Conservation (phyloP, 148 eudicot species). For the Rhododendron henanense region DNA sequence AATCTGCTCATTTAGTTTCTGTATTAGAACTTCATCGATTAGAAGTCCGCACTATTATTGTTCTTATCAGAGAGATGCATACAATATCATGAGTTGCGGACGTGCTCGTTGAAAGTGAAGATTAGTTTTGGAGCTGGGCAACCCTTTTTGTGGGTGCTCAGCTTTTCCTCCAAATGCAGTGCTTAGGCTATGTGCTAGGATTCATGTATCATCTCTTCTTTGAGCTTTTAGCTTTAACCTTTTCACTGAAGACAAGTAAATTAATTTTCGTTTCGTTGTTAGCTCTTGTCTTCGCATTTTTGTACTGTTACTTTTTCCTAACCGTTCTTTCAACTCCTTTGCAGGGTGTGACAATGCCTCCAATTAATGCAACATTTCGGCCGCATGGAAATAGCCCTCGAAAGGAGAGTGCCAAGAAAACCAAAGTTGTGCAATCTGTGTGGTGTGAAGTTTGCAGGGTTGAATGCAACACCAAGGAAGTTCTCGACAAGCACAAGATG, state of each 20-base stretch:
- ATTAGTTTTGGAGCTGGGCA: not conserved
- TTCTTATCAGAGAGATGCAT: not conserved
- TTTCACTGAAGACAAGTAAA: not conserved
- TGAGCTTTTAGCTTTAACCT: not conserved
- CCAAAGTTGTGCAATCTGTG: slow-evolving; percentile 29
- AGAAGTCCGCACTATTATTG: not conserved
- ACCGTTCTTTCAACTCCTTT: not conserved
- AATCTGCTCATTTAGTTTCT: not conserved
- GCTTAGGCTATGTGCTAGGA: not conserved
- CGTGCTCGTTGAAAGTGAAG: not conserved
- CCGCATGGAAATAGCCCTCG: not conserved
- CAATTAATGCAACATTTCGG: slow-evolving; percentile 14
- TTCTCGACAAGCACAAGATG: slow-evolving; percentile 41
- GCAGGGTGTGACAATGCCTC: slow-evolving; percentile 27
- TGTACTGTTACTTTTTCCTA: not conserved
- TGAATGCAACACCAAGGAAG: slow-evolving; percentile 35
- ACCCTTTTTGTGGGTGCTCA: not conserved
- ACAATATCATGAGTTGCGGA: not conserved
- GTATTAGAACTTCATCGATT: not conserved
- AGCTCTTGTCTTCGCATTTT: not conserved
- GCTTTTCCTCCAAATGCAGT: not conserved
- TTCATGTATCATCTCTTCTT: not conserved
- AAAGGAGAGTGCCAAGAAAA: slow-evolving; percentile 31
- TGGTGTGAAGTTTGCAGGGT: slow-evolving; percentile 56
- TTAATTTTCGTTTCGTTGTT: not conserved